Evolutionary conservation across 176 grass and related monocot genomes (phyloP).

Genomic region (Aegilops speltoides): DNA sequence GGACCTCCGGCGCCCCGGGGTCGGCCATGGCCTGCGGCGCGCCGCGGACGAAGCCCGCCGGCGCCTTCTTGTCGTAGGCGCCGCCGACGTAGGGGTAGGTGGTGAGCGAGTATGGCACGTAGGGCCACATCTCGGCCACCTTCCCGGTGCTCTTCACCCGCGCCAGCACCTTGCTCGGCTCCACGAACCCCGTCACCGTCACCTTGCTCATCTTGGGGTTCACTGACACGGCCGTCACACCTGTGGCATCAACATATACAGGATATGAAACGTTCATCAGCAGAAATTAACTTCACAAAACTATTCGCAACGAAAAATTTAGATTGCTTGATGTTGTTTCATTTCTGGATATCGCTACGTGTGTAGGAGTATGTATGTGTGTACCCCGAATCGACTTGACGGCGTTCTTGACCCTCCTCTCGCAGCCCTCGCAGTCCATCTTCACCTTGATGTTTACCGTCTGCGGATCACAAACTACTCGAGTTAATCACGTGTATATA

Average conservation of each 20-base stretch:
- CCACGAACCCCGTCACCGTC: slow-evolving; percentile 73
- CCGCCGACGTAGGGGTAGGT: slow-evolving; percentile 71
- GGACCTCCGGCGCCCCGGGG: slow-evolving; percentile 47
- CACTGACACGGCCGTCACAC: slow-evolving; percentile 56
- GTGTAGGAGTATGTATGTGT: too few species aligned
- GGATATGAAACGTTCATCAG: neutral
- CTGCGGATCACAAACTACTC: slow-evolving; percentile 15
- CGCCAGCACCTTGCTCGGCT: slow-evolving; percentile 61
- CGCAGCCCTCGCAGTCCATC: slow-evolving; percentile 93
- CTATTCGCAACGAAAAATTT: neutral
- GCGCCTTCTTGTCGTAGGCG: slow-evolving; percentile 90
- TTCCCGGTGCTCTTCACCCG: slow-evolving; percentile 60
- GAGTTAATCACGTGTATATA: neutral
- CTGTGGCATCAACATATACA: neutral
- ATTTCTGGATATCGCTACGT: neutral
- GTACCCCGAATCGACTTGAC: slow-evolving; percentile 53
- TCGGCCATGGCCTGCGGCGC: slow-evolving; percentile 59
- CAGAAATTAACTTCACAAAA: neutral
- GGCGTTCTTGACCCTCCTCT: slow-evolving; percentile 65
- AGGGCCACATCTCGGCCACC: slow-evolving; percentile 76
- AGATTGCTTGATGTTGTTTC: neutral
- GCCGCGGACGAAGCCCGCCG: slow-evolving; percentile 53
- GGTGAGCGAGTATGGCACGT: slow-evolving; percentile 54
- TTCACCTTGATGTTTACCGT: slow-evolving; percentile 85
- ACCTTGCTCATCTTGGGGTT: slow-evolving; percentile 71